These are phyloP conservation scores for Leccinum barrowsii DNA, from an alignment of 768 basidiomycete genomes.

Conservation along the genomic window DNA sequence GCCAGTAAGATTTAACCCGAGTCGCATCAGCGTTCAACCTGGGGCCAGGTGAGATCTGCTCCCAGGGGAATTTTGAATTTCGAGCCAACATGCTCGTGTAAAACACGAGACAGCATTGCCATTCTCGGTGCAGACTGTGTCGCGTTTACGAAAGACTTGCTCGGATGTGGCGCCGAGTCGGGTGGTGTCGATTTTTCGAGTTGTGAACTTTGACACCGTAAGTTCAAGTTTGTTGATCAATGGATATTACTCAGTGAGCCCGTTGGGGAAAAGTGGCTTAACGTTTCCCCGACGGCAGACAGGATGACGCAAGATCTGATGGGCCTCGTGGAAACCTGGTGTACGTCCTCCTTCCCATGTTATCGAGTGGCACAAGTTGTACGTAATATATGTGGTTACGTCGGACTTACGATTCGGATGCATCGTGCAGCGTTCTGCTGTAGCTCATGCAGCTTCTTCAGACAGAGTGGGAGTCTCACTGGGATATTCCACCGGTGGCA, in stretches of 20 bases:
- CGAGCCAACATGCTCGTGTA: neutral
- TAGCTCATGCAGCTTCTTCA: neutral
- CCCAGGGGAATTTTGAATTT: neutral
- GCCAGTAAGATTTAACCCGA: neutral
- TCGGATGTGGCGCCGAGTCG: neutral
- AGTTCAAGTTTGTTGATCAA: neutral
- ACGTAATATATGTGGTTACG: neutral
- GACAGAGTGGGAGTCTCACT: neutral
- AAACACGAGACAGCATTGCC: neutral
- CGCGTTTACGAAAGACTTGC: neutral
- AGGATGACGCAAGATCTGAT: neutral
- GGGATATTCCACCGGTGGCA: neutral
- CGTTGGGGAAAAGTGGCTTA: neutral
- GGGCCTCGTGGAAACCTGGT: slow-evolving; percentile 1
- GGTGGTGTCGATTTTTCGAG: neutral
- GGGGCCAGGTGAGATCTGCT: neutral
- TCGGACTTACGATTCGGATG: neutral
- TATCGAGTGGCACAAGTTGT: neutral
- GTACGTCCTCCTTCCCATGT: neutral
- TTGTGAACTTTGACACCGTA: neutral
- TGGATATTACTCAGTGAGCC: neutral
- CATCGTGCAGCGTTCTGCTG: neutral
- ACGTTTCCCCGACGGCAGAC: neutral
- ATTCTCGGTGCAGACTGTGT: neutral
- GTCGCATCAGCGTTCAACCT: neutral